A percentile compares a stretch with the other conserved stretches of the same genome.
Evolutionary conservation across 495 filamentous ascomycete species (phyloP).

Genomic region (Alectoria sarmentosa): DNA sequence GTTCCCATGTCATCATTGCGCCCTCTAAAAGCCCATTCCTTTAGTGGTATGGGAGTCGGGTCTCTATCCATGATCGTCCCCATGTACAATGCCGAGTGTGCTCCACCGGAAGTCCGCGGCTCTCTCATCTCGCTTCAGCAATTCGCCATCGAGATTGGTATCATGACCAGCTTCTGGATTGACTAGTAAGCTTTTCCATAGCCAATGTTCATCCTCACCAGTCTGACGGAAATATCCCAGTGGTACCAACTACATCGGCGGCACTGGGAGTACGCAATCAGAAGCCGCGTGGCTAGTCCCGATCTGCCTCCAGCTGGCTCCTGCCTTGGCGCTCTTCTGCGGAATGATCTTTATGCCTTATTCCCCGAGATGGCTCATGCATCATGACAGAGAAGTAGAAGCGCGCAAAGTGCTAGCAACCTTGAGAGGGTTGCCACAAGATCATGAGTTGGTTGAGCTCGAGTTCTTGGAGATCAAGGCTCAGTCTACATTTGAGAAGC

Average conservation of each 20-base stretch:
- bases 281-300: conserved; percentile 66
- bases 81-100: conserved; percentile 63
- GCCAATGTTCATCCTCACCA: too few relatives aligned
- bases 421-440: conserved; percentile 52
- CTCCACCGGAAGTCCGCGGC: conserved; percentile 56
- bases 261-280: conserved; percentile 50
- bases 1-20: too few relatives aligned
- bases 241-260: conserved; percentile 65
- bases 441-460: conserved; percentile 61
- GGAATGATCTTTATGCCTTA: conserved; percentile 46
- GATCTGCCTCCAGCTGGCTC: conserved; percentile 52
- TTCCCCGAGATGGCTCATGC: conserved; percentile 55
- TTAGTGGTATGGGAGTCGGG: conserved; percentile 49
- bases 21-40: too few relatives aligned
- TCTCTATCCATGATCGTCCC: conserved; percentile 47
- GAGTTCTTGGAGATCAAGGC: conserved; percentile 82
- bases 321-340: conserved; percentile 42
- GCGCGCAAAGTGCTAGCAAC: conserved; percentile 52
- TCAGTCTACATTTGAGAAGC: conserved; percentile 72
- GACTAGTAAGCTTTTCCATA: too few relatives aligned
- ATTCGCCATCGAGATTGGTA: conserved; percentile 74
- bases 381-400: conserved; percentile 39
- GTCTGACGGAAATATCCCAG: too few relatives aligned
- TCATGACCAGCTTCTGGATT: conserved; percentile 82
- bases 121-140: conserved; percentile 73